Evolutionary conservation across 805 yeast genomes (phyloP), one percentile per base, ranked within the genome.

Genomic region (Wickerhamiella alocasiicola): DNA sequence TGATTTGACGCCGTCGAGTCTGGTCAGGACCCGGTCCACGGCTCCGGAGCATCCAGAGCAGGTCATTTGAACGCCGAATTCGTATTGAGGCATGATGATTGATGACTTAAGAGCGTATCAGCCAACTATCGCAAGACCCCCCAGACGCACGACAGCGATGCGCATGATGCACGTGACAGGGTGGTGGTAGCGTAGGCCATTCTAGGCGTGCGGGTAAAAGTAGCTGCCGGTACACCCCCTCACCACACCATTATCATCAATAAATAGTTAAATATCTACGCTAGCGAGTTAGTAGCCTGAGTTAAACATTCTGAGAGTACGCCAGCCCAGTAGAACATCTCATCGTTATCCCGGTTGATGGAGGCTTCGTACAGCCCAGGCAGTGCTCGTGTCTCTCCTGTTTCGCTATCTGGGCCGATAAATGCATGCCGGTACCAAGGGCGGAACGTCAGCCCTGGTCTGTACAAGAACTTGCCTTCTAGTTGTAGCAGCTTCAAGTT

Each of bases 11-110:
- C 94, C 95, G 33, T 74, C 76, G 33, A 81, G 66, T 49, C 69
- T 74, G 31, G 65, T 68, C 43, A 85, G 69, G 1, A 76, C 96
- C 53, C 81, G 74, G 60, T 76, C 73, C 36, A 88, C 81, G 5
- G 97, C 95, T 44, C 71, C 74, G 17, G 94, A 80, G 62, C 98
- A 88, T 13, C 95, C 50, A 15, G 28, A n/a, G 44, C 56, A 53
- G 26, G 50, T 41, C 56, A 53, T 53, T 19, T 47, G 49, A 6
- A 53, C 56, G 6, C 52, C 54, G 39, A 52, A 50, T 36, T 52
- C 55, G 51, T 50, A 53, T 21, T 43, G 31, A 17, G 40, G 31
- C 48, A 46, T 48, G 16, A 20, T 31, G 34, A 7, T 23, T n/a
- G n/a, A n/a, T n/a, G n/a, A n/a, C n/a, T n/a, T n/a, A n/a, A n/a